Evolutionary conservation across 2,329 filamentous ascomycete species (phyloP).

Genomic region (Aspergillus carbonarius): DNA sequence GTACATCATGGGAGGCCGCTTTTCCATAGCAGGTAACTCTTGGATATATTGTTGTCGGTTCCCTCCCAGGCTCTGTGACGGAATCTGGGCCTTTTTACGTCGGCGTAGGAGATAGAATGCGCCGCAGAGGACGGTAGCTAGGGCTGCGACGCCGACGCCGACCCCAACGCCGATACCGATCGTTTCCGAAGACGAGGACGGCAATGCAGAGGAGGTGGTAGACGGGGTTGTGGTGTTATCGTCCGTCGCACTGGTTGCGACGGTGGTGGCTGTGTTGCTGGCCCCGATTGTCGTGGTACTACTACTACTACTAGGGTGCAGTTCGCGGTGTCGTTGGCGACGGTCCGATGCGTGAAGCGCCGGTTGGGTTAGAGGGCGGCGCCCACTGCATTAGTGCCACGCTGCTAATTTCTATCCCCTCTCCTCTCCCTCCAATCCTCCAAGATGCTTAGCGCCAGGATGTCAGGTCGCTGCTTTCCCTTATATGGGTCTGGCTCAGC

Average conservation of each 20-base stretch:
- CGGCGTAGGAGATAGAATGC: slow-evolving; percentile 1
- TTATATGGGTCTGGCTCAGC: background rate
- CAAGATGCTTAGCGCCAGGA: background rate
- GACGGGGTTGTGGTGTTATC: background rate
- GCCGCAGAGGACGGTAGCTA: background rate
- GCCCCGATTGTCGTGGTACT: background rate
- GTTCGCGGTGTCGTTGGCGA: slow-evolving; percentile 8
- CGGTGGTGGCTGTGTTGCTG: background rate
- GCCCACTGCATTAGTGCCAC: background rate
- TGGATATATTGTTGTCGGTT: background rate
- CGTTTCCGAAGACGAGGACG: background rate
- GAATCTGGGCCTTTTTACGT: background rate
- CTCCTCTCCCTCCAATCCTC: background rate
- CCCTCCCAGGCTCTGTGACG: background rate
- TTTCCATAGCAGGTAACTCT: background rate
- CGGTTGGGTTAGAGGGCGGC: background rate
- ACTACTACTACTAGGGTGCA: slow-evolving; percentile 15
- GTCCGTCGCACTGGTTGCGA: too few species aligned
- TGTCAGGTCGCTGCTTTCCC: background rate
- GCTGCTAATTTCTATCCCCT: background rate
- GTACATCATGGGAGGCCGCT: background rate
- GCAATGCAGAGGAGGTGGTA: background rate
- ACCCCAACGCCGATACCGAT: slow-evolving; percentile 1
- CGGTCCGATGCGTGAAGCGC: background rate
- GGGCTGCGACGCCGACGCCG: background rate